Conservation (phyloP, 2,329 filamentous ascomycete species). For the Penicillium occitanis region DNA sequence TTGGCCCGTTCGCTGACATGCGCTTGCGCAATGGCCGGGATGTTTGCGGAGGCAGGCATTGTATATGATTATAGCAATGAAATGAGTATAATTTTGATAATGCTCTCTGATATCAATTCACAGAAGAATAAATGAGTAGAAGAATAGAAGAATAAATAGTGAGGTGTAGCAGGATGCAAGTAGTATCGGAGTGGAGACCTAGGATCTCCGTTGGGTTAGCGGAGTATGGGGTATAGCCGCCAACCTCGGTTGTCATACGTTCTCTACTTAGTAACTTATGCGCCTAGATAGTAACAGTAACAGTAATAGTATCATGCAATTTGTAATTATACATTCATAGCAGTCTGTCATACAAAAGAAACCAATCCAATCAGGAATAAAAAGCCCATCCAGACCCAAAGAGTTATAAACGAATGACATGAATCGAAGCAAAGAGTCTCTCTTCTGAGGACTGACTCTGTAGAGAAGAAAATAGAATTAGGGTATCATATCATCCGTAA, state of each 20-base stretch:
- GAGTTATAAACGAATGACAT: neutral
- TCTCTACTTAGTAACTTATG: neutral
- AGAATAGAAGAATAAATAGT: neutral
- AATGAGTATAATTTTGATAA: neutral
- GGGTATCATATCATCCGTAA: constrained; percentile 20
- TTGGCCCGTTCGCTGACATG: constrained; percentile 81
- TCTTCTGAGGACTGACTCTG: constrained; percentile 14
- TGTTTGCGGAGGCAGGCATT: constrained; percentile 54
- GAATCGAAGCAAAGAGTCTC: constrained; percentile 16
- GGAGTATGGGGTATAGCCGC: constrained; percentile 20
- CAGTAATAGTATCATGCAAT: neutral
- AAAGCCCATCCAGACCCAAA: constrained; percentile 9
- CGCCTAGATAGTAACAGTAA: neutral
- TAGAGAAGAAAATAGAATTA: constrained; percentile 18
- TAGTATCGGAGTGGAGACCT: neutral
- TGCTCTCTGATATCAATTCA: neutral
- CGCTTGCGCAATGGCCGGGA: constrained; percentile 58
- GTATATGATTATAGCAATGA: neutral
- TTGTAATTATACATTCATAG: neutral
- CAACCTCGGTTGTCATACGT: constrained; percentile 16
- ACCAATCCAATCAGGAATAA: neutral
- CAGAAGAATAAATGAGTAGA: neutral
- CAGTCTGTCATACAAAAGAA: neutral
- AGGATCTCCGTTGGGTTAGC: constrained; percentile 10
- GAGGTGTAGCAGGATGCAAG: neutral